These are phyloP conservation scores for Abelmoschus esculentus DNA, from an alignment of 345 rosid species.

Conservation along the genomic window DNA sequence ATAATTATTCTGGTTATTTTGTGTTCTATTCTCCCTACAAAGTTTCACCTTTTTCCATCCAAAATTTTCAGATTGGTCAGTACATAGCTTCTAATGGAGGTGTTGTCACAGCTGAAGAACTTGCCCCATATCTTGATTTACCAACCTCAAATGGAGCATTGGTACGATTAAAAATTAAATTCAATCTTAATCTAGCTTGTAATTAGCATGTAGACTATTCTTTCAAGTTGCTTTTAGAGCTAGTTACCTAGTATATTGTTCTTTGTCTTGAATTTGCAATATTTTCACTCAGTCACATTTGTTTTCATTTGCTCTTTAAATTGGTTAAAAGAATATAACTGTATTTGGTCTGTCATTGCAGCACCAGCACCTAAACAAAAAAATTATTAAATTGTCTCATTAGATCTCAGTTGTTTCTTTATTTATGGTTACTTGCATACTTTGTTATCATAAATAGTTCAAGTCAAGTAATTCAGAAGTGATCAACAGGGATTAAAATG, in stretches of 20 bases:
- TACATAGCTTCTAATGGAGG: constrained; percentile 90
- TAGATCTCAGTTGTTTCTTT: background rate
- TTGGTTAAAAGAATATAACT: background rate
- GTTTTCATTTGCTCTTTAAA: background rate
- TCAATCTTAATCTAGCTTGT: constrained; percentile 6
- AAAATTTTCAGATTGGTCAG: constrained; percentile 68
- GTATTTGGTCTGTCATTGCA: background rate
- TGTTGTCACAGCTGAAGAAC: constrained; percentile 81
- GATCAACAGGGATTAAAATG: background rate
- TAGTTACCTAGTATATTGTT: constrained; percentile 6
- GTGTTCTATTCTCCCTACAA: constrained; percentile 8
- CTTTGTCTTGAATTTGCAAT: constrained; percentile 8
- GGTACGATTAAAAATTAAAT: constrained; percentile 34
- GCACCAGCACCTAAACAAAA: background rate
- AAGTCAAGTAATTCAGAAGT: background rate
- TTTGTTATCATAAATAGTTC: background rate
- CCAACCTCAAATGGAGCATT: constrained; percentile 1
- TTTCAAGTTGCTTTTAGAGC: constrained; percentile 1
- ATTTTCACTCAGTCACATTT: constrained; percentile 2
- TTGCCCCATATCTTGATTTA: constrained; percentile 74
- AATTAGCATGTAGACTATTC: background rate
- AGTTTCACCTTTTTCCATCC: constrained; percentile 2
- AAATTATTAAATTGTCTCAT: background rate
- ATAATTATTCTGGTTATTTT: background rate
- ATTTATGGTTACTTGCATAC: background rate